Conservation (phyloP, 139 green algal species). For the Yamagishiella unicocca region DNA sequence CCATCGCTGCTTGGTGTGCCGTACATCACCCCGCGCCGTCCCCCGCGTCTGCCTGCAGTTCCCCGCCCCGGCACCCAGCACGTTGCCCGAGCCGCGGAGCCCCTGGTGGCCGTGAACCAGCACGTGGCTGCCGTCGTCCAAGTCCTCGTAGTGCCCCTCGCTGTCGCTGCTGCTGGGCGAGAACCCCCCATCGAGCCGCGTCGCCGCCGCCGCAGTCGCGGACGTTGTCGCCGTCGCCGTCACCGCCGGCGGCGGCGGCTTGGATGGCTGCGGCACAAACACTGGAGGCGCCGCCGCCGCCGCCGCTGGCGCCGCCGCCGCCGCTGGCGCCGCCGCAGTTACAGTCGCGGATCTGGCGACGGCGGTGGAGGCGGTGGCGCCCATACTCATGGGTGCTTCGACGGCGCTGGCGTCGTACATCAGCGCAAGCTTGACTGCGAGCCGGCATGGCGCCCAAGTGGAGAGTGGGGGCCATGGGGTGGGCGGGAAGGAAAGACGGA, state of each 20-base stretch:
- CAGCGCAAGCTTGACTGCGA: background rate
- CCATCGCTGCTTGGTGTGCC: conserved; percentile 55
- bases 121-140: background rate
- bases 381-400: background rate
- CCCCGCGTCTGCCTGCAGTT: background rate
- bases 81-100: background rate
- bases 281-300: too few species aligned
- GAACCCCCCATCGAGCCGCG: too few species aligned
- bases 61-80: background rate
- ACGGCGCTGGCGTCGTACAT: background rate
- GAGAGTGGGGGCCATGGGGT: too few species aligned
- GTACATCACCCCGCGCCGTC: conserved; percentile 2
- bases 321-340: background rate
- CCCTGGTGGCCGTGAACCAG: background rate
- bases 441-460: too few species aligned
- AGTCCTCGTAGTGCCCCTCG: conserved; percentile 10
- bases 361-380: background rate
- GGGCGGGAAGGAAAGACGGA: too few species aligned
- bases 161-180: conserved; percentile 31
- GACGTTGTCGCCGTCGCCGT: background rate
- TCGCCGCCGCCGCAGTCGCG: background rate
- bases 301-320: too few species aligned
- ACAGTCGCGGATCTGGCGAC: too few species aligned
- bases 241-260: background rate
- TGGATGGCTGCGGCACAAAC: too few species aligned